Base-by-base conservation (phyloP, 495 filamentous ascomycete species). In the Aspergillus diversus region DNA sequence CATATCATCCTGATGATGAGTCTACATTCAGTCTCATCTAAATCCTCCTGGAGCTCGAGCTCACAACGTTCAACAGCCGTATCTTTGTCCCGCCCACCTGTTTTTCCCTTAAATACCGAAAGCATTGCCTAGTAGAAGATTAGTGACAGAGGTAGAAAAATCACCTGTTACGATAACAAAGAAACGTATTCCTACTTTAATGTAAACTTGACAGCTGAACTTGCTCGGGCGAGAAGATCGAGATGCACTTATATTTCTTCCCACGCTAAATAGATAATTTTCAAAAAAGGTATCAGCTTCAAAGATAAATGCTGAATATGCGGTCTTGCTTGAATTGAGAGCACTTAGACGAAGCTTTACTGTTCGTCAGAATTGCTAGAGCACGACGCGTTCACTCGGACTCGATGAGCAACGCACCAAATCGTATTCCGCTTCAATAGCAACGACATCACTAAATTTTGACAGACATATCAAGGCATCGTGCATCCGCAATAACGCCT, bases 401-500 rank as follows among this genome's bases (percentile, higher is more conserved):
- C 13, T 50, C n/a, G 2, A 37, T n/a, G 17, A 11, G 32, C 33
- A 21, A 62, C 80, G 49, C 81, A 95, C 90, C 73, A 86, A 82
- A 67, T 92, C 86, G 48, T 83, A 82, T 65, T 86, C 85, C 7
- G 93, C 93, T 75, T 98, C 95, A 43, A 99, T 81, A 33, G 88
- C 90, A 9, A 98, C 90, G 48, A 86, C 87, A 64, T 99, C 95
- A 71, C 90, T 92, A 81, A 98, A 98, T 78, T 95, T 98, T 52
- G 87, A 83, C 33, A 99, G 84, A 73, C 95, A 97, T 55, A 86
- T 76, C n/a, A 99, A 82, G 9, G 86, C 83, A 73, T 97, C 92
- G 68, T 97, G 92, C 16, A 99, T 75, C 58, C 84, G 84, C 33
- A 84, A 78, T 21, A 94, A 81, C 8, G 90, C 90, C 55, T 89